Base-by-base conservation (phyloP, 2,329 filamentous ascomycete species). In the Penicillium sp. region DNA sequence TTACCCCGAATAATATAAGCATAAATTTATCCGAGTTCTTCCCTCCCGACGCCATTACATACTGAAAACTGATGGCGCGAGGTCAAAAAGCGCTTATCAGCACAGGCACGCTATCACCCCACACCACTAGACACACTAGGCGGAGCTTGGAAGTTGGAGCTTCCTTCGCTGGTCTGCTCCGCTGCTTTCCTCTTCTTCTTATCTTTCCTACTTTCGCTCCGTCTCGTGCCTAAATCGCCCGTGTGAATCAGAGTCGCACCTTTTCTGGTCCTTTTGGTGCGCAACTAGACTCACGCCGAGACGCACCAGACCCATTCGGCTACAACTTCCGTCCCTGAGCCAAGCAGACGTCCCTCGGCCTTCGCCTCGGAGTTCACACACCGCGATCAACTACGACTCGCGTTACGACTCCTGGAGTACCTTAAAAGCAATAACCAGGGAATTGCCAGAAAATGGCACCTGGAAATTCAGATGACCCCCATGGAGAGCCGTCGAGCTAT, bases 131-230 rank as follows among this genome's bases (percentile, higher is more conserved):
- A 54, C 36, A 44, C 41, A 44, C 41, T 57, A 47, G 52, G n/a
- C 13, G 49, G 40, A 57, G 55, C 55, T 57, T 44, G 54, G 47
- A 37, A 49, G 40, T 51, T 57, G 54, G 47, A 44, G 55, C 49
- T 51, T 57, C 55, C 41, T 24, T 35, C 18, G 46, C 49, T 35
- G 10, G n/a, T 54, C 51, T 44, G 31, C 19, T 19, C 35, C 18
- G 19, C 14, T 19, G 16, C 31, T 19, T 18, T 35, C 46, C 27
- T 35, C n/a, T 52, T 24, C 24, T 36, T 57, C 54, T 52, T 57
- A 57, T 57, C 55, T 57, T 44, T 56, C 27, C 40, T 6, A 6
- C 18, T 49, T 35, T 35, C 44, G 27, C 27, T n/a, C 31, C 31
- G 31, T 31, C 31, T 31, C 31, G 31, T 31, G 7, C 31, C 31